Conservation (phyloP, 1,284 basidiomycete genomes). For the Retiboletus flavoniger region DNA sequence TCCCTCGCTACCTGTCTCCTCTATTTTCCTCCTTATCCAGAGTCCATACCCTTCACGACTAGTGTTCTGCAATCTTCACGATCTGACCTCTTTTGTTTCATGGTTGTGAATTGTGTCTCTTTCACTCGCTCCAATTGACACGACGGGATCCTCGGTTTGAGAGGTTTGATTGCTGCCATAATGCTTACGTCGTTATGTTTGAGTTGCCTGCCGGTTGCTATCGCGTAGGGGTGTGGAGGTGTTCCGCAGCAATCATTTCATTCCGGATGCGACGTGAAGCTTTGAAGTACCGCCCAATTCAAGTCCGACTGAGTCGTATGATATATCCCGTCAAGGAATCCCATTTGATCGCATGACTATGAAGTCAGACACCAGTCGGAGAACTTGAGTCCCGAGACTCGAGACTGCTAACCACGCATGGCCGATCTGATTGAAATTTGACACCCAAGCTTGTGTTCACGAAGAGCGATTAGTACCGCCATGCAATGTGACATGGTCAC, state of each 20-base stretch:
- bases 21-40: constrained; percentile 21
- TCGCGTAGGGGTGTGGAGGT: neutral
- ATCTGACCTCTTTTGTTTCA: constrained; percentile 33
- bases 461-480: neutral
- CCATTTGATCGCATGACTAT: neutral
- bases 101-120: constrained; percentile 18
- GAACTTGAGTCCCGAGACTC: neutral
- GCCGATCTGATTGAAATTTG: neutral
- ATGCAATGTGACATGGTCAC: neutral
- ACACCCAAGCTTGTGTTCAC: neutral
- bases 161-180: neutral
- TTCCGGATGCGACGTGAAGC: neutral
- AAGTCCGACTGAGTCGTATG: neutral
- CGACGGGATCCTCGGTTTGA: neutral
- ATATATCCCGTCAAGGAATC: neutral
- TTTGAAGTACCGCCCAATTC: neutral
- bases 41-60: constrained; percentile 40
- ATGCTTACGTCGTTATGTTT: constrained; percentile 9
- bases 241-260: constrained; percentile 20
- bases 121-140: constrained; percentile 2
- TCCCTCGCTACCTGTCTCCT: constrained; percentile 13
- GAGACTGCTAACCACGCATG: neutral
- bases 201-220: constrained; percentile 23
- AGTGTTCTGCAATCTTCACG: constrained; percentile 39
- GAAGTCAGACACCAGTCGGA: neutral